These are phyloP conservation scores for Penicillium simplicissimum DNA, from an alignment of 495 filamentous ascomycete genomes.

Conservation along the genomic window DNA sequence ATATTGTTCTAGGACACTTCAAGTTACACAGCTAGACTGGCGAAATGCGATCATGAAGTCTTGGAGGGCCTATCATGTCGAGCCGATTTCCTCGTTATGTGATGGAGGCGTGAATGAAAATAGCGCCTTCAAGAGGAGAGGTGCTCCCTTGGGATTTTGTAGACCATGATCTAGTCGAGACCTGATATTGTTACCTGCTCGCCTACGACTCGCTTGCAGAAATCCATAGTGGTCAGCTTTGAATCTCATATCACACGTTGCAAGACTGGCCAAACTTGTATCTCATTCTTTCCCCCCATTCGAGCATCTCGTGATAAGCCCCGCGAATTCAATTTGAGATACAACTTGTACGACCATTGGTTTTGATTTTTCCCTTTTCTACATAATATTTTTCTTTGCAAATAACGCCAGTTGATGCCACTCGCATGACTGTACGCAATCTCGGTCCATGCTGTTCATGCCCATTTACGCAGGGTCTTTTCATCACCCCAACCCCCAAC, in stretches of 20 bases:
- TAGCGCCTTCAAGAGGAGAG: background rate
- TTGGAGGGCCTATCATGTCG: conserved; percentile 19
- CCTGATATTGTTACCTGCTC: background rate
- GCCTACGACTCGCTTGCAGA: background rate
- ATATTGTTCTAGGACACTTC: conserved; percentile 21
- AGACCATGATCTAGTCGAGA: background rate
- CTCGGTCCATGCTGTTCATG: background rate
- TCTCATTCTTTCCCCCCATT: background rate
- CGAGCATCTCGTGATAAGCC: conserved; percentile 13
- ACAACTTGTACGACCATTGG: conserved; percentile 27
- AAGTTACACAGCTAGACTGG: conserved; percentile 28
- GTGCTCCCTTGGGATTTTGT: conserved; percentile 4
- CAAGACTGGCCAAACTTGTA: background rate
- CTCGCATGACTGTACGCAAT: background rate
- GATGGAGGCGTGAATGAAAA: conserved; percentile 17
- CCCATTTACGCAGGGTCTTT: conserved; percentile 25
- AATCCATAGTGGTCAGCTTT: background rate
- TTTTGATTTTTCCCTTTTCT: conserved; percentile 5
- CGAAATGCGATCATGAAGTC: background rate
- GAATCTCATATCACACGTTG: background rate
- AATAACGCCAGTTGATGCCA: background rate
- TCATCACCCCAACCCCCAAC: conserved; percentile 15
- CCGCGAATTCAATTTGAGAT: conserved; percentile 12
- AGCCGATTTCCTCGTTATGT: conserved; percentile 16
- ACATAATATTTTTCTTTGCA: background rate